phyloP scores from a whole-genome alignment of 148 eudicot genomes.

The Nepenthes mirabilis region DNA sequence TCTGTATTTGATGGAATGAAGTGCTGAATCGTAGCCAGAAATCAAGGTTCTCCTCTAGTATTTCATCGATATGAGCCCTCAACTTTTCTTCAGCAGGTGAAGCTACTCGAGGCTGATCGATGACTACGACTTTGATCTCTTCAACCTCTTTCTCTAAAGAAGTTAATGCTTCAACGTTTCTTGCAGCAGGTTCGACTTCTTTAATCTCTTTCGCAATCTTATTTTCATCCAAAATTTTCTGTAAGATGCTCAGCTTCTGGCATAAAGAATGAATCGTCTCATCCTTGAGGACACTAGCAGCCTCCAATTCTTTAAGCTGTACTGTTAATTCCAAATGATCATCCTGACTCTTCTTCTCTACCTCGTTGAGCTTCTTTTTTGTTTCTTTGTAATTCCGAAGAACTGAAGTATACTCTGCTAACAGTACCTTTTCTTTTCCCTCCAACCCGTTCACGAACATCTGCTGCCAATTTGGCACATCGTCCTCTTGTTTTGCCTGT shows the following conservation, averaged over 20 bases:
- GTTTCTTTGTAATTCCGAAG: slow-evolving; percentile 58
- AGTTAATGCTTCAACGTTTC: slow-evolving; percentile 2
- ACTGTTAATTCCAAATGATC: slow-evolving; percentile 24
- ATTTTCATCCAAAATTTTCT: slow-evolving; percentile 20
- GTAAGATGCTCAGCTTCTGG: slow-evolving; percentile 25
- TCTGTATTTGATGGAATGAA: slow-evolving; percentile 60
- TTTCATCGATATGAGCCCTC: slow-evolving; percentile 51
- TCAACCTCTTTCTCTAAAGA: slow-evolving; percentile 25
- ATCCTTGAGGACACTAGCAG: slow-evolving; percentile 40
- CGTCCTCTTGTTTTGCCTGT: slow-evolving; percentile 16
- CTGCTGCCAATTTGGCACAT: slow-evolving; percentile 53
- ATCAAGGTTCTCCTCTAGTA: slow-evolving; percentile 71
- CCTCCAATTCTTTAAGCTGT: slow-evolving; percentile 38
- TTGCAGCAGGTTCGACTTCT: slow-evolving; percentile 6
- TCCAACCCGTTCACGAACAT: slow-evolving; percentile 51
- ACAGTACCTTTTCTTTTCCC: slow-evolving; percentile 60
- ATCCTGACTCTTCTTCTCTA: slow-evolving; percentile 41
- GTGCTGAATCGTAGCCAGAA: slow-evolving; percentile 85
- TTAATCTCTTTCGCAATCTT: slow-evolving; percentile 16
- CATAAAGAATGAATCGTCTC: slow-evolving; percentile 42
- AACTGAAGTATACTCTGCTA: slow-evolving; percentile 58
- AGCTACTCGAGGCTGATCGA: slow-evolving; percentile 13
- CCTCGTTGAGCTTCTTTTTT: slow-evolving; percentile 51
- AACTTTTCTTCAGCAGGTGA: slow-evolving; percentile 65
- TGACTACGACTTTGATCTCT: slow-evolving; percentile 18